phyloP scores from a whole-genome alignment of 441 rosid species.

The Lepidium campestre region DNA sequence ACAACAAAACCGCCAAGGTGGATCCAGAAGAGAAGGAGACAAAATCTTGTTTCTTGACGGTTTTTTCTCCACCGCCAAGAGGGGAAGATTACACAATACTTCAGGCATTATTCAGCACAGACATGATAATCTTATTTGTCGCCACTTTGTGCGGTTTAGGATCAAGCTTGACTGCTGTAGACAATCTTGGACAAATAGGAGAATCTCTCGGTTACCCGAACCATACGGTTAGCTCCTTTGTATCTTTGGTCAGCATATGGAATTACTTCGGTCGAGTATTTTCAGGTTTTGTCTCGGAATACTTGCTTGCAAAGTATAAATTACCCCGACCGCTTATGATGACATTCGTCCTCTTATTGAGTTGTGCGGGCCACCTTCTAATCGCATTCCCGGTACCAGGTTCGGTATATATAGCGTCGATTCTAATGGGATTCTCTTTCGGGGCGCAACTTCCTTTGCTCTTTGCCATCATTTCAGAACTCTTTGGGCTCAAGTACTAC shows the following conservation, averaged over 20 bases:
- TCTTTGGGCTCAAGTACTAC: constrained; percentile 80
- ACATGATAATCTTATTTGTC: constrained; percentile 55
- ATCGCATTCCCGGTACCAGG: constrained; percentile 69
- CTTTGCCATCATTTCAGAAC: constrained; percentile 77
- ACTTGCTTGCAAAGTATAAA: constrained; percentile 44
- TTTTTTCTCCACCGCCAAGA: constrained; percentile 56
- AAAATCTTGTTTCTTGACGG: constrained; percentile 48
- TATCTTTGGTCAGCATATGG: constrained; percentile 92
- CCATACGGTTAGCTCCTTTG: constrained; percentile 51
- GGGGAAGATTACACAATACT: constrained; percentile 87
- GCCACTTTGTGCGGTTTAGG: constrained; percentile 76
- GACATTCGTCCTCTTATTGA: constrained; percentile 54
- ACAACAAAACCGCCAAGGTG: neutral
- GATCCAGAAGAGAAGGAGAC: neutral
- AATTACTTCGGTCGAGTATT: constrained; percentile 80
- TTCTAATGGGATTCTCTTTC: constrained; percentile 71
- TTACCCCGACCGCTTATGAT: constrained; percentile 71
- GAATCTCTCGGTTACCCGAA: constrained; percentile 76
- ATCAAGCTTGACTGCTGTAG: constrained; percentile 66
- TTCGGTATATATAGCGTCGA: constrained; percentile 71
- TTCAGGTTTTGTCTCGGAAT: constrained; percentile 75
- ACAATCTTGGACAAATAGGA: constrained; percentile 86
- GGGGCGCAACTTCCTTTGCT: constrained; percentile 76
- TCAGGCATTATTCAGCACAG: constrained; percentile 70
- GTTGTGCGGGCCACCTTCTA: constrained; percentile 57